Evolutionary conservation across 2,329 filamentous ascomycete species (phyloP).

Genomic region (Diaporthe nobilis): DNA sequence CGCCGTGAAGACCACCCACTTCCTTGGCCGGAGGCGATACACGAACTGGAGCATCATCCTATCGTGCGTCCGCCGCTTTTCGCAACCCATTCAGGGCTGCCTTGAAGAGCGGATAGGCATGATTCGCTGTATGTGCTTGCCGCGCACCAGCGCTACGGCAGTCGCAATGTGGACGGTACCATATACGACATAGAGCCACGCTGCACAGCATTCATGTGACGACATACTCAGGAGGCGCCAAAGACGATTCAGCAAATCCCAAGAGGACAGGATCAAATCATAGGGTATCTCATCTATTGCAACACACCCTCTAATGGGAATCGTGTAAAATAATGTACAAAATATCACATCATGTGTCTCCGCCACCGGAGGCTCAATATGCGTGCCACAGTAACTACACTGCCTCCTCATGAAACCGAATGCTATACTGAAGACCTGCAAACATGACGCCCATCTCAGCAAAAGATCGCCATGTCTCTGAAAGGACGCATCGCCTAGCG

Average conservation of each 20-base stretch:
- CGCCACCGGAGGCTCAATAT: neutral
- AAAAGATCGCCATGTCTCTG: conserved; percentile 4
- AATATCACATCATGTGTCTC: conserved; percentile 8
- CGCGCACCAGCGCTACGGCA: neutral
- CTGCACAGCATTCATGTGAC: neutral
- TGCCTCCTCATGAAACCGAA: neutral
- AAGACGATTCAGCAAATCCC: neutral
- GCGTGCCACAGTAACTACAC: conserved; percentile 6
- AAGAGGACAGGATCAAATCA: neutral
- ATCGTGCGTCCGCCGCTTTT: neutral
- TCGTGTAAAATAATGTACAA: conserved; percentile 32
- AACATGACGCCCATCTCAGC: neutral
- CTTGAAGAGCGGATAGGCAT: neutral
- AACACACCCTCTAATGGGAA: conserved; percentile 21
- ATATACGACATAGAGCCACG: neutral
- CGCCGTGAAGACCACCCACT: neutral
- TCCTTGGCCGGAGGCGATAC: neutral
- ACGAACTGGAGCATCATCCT: neutral
- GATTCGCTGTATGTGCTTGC: neutral
- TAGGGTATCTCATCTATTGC: conserved; percentile 35
- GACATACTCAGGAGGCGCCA: neutral
- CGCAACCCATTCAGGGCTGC: neutral
- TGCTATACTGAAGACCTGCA: neutral
- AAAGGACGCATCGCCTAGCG: conserved; percentile 31
- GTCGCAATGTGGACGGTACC: neutral